Conservation (phyloP, 2,329 filamentous ascomycete genomes). For the Fusarium marasasianum region DNA sequence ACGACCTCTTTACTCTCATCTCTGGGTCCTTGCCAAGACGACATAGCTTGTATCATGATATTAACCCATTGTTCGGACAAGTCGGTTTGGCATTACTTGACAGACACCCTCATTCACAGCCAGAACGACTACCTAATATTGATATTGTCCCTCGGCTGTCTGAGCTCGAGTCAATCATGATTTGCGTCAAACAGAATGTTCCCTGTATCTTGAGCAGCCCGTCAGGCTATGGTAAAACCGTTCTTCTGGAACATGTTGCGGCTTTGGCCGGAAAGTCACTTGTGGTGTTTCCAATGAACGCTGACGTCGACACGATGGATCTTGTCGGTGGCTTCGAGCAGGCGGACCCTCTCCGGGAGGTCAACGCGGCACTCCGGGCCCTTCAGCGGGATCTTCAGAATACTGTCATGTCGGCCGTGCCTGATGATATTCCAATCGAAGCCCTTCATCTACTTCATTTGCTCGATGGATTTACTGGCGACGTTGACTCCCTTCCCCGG, state of each 20-base stretch:
- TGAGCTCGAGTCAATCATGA: conserved; percentile 85
- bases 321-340: conserved; percentile 97
- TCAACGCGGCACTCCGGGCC: conserved; percentile 64
- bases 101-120: conserved; percentile 66
- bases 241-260: conserved; percentile 82
- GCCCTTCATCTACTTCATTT: conserved; percentile 62
- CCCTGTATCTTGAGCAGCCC: conserved; percentile 89
- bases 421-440: conserved; percentile 55
- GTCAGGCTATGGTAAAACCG: conserved; percentile 87
- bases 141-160: conserved; percentile 67
- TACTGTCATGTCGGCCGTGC: conserved; percentile 59
- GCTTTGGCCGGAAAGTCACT: conserved; percentile 78
- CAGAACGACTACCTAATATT: conserved; percentile 60
- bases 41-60: conserved; percentile 77
- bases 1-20: conserved; percentile 70
- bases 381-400: conserved; percentile 63
- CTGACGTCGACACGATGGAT: conserved; percentile 97
- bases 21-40: conserved; percentile 64
- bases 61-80: conserved; percentile 74
- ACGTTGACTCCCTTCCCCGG: conserved; percentile 49
- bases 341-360: conserved; percentile 79
- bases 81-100: conserved; percentile 79
- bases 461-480: conserved; percentile 55
- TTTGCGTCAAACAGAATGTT: conserved; percentile 86
- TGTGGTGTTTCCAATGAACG: conserved; percentile 87